Evolutionary conservation across 139 green algal species (phyloP).

Genomic region (Coccomyxa sp.): DNA sequence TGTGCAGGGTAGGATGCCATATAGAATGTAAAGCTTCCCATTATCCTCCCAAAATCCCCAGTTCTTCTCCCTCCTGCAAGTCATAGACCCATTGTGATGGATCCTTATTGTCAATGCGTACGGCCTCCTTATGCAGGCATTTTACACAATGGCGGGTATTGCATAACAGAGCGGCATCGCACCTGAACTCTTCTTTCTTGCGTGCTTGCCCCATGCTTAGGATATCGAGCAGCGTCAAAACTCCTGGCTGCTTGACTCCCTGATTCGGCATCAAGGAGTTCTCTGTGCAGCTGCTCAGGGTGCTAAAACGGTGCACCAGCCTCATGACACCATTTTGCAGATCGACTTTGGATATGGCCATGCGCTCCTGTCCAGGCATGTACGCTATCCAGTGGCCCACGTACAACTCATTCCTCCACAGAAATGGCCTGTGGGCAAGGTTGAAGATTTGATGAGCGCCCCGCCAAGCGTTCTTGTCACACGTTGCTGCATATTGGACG

Average conservation of each 20-base stretch:
- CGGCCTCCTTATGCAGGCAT: background rate
- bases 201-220: background rate
- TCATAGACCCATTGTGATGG: background rate
- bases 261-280: background rate
- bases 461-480: background rate
- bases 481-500: background rate
- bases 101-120: background rate
- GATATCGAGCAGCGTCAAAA: background rate
- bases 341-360: background rate
- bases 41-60: background rate
- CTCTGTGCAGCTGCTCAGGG: background rate
- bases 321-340: background rate
- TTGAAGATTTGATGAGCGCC: background rate
- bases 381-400: background rate
- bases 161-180: background rate
- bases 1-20: background rate
- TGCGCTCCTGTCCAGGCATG: background rate
- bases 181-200: background rate
- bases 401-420: background rate
- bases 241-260: background rate
- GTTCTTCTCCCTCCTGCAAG: background rate
- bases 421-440: background rate
- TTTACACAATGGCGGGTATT: background rate
- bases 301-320: background rate
- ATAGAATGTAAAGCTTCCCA: background rate